Conservation (phyloP, 1,284 basidiomycete genomes). For the Tilletia walkeri region DNA sequence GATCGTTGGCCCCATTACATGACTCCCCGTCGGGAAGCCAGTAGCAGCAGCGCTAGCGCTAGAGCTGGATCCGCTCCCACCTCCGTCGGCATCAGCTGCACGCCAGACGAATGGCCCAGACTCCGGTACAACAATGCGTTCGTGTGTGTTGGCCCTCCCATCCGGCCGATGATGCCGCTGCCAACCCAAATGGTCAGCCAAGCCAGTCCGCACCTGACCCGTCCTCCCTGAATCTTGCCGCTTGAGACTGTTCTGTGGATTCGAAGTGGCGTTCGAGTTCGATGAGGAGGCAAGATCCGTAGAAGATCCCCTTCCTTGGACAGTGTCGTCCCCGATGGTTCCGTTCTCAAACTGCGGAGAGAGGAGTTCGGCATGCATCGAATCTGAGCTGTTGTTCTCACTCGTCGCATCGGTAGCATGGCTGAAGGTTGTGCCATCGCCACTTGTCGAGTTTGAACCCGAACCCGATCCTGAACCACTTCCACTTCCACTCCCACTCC, state of each 20-base stretch:
- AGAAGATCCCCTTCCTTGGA: no score
- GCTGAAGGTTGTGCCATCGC: not conserved
- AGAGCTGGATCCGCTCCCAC: not conserved
- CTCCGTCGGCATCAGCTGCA: constrained; percentile 6
- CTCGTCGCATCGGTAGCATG: not conserved
- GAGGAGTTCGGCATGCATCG: no score
- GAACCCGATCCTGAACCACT: constrained; percentile 22
- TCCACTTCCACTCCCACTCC: constrained; percentile 21
- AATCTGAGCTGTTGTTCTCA: not conserved
- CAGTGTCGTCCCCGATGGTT: no score
- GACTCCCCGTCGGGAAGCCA: no score
- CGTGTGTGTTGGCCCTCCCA: constrained; percentile 21
- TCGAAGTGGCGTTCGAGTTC: no score
- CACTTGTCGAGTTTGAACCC: constrained; percentile 20
- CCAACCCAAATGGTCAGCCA: constrained; percentile 35
- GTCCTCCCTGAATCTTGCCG: not conserved
- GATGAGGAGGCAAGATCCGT: no score
- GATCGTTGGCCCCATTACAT: no score
- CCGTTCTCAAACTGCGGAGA: no score
- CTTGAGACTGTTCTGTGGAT: no score
- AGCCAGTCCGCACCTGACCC: not conserved
- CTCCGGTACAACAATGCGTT: constrained; percentile 33
- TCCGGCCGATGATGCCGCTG: constrained; percentile 37
- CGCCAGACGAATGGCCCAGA: constrained; percentile 42
- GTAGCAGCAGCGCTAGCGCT: no score